Percentiles rank a stretch among this genome's conserved stretches.
Conservation (phyloP, 2,329 filamentous ascomycete species). For the Fusarium bactridioides region DNA sequence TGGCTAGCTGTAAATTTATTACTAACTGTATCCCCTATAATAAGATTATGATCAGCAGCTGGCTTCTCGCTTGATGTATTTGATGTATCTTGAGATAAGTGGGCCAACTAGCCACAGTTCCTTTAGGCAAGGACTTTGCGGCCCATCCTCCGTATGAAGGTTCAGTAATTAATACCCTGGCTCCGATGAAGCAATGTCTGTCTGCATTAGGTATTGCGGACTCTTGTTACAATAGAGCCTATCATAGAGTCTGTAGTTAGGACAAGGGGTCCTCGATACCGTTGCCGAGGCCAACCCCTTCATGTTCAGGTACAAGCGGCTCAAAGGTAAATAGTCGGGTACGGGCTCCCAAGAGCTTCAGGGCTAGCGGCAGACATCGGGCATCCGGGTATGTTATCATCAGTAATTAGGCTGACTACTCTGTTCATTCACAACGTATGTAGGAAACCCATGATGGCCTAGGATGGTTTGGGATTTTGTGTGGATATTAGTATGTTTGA, state of each 20-base stretch:
- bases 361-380: slow-evolving; percentile 3
- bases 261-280: slow-evolving; percentile 21
- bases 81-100: too few species aligned
- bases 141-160: too few species aligned
- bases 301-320: slow-evolving; percentile 19
- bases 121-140: too few species aligned
- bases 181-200: slow-evolving; percentile 4
- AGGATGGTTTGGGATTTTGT: background rate
- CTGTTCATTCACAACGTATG: background rate
- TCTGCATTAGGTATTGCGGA: background rate
- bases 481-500: background rate
- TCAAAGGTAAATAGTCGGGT: slow-evolving; percentile 1
- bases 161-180: slow-evolving; percentile 2
- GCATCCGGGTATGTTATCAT: background rate
- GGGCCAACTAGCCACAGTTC: too few species aligned
- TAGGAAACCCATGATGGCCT: background rate
- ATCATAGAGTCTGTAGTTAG: slow-evolving; percentile 16
- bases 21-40: too few species aligned
- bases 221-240: slow-evolving; percentile 34
- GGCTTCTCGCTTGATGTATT: too few species aligned
- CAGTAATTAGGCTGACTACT: background rate
- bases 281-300: slow-evolving; percentile 26
- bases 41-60: too few species aligned
- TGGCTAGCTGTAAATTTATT: too few species aligned
- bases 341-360: background rate